Conservation (phyloP, 257 asterid genomes). For the Scutellaria minor region DNA sequence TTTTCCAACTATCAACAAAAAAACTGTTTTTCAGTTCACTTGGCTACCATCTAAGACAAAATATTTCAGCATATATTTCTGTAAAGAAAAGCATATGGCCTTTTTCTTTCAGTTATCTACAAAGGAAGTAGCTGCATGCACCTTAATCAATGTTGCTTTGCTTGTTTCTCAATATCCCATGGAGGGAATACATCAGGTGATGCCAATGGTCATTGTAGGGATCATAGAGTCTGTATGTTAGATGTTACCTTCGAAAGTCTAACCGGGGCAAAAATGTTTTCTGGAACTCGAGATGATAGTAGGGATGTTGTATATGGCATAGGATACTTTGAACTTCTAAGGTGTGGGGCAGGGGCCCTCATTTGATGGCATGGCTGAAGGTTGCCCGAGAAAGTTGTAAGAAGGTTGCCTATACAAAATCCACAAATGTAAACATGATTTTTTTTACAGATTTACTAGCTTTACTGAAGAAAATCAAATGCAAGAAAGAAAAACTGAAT, state of each 20-base stretch:
- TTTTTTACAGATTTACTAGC: not conserved
- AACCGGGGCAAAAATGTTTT: slow-evolving; percentile 10
- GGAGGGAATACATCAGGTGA: not conserved
- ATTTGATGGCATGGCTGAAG: slow-evolving; percentile 13
- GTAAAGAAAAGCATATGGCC: not conserved
- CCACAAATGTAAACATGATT: not conserved
- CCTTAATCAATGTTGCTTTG: not conserved
- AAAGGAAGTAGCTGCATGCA: not conserved
- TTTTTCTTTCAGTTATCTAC: not conserved
- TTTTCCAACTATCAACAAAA: slow-evolving; percentile 1
- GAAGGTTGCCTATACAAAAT: not conserved
- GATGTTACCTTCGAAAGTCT: slow-evolving; percentile 5
- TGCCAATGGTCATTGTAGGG: slow-evolving; percentile 8
- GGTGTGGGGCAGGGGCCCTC: slow-evolving; percentile 63
- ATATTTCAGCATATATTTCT: not conserved
- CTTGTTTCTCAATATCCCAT: not conserved
- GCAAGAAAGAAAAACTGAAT: not conserved
- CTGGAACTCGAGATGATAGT: slow-evolving; percentile 6
- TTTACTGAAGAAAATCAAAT: not conserved
- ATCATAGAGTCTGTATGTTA: slow-evolving; percentile 8
- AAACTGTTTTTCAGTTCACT: not conserved
- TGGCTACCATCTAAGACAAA: not conserved
- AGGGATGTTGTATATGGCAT: not conserved
- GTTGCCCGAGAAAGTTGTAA: slow-evolving; percentile 2
- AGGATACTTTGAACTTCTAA: slow-evolving; percentile 33